These are phyloP conservation scores for Thelonectria olida DNA, from an alignment of 2,329 filamentous ascomycete genomes.

Conservation along the genomic window DNA sequence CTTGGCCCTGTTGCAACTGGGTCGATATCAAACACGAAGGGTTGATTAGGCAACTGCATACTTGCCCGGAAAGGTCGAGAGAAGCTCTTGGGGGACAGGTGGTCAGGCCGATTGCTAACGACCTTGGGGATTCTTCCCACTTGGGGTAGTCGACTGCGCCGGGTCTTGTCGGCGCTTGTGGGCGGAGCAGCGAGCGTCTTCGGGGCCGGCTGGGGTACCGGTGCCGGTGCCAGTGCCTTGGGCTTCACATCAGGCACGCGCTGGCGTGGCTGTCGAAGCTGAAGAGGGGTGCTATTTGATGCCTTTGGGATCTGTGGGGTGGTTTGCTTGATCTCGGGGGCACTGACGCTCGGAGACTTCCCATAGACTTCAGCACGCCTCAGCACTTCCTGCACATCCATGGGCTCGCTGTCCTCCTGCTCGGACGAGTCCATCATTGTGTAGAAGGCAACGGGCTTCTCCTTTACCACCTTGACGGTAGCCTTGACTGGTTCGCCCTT, in stretches of 20 bases:
- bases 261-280: slow-evolving; percentile 12
- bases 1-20: slow-evolving; percentile 61
- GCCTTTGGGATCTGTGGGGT: slow-evolving; percentile 27
- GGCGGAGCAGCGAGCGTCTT: not conserved
- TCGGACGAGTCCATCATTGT: slow-evolving; percentile 69
- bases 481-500: slow-evolving; percentile 55
- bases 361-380: slow-evolving; percentile 57
- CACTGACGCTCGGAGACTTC: slow-evolving; percentile 28
- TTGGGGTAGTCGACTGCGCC: slow-evolving; percentile 74
- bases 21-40: slow-evolving; percentile 42
- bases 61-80: slow-evolving; percentile 79
- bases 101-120: slow-evolving; percentile 72
- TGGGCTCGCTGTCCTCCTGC: slow-evolving; percentile 56
- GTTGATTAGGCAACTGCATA: slow-evolving; percentile 47
- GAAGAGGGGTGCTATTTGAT: slow-evolving; percentile 16
- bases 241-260: slow-evolving; percentile 4
- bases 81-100: slow-evolving; percentile 80
- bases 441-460: slow-evolving; percentile 67
- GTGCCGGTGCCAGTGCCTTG: slow-evolving; percentile 15
- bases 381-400: slow-evolving; percentile 55
- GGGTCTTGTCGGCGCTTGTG: slow-evolving; percentile 16
- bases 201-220: not conserved
- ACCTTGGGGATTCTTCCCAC: slow-evolving; percentile 89
- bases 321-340: slow-evolving; percentile 25
- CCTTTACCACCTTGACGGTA: slow-evolving; percentile 58